Conservation (phyloP, 1,284 basidiomycete species). For the Moesziomyces globuligerus region DNA sequence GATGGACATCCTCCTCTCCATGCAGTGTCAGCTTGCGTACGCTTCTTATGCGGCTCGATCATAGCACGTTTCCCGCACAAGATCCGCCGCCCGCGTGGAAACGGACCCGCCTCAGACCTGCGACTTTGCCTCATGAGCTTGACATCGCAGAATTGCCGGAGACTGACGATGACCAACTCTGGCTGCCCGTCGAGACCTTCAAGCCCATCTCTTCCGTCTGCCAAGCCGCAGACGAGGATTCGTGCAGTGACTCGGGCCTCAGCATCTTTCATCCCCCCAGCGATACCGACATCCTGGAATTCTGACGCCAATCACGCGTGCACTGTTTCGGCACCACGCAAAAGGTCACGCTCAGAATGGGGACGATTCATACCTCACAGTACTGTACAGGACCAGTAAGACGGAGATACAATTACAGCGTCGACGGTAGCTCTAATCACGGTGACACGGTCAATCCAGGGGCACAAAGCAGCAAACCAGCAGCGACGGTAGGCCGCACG, state of each 20-base stretch:
- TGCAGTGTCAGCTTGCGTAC: constrained; percentile 9
- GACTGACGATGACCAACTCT: background rate
- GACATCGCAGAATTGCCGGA: background rate
- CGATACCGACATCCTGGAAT: background rate
- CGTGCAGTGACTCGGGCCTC: background rate
- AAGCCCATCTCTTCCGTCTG: background rate
- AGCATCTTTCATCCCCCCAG: background rate
- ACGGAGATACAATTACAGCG: background rate
- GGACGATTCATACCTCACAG: background rate
- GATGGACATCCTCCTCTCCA: background rate
- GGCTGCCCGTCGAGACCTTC: background rate
- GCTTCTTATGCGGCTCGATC: constrained; percentile 11
- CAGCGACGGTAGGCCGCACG: constrained; percentile 46
- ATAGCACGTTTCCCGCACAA: background rate
- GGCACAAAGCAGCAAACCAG: constrained; percentile 45
- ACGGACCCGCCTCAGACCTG: background rate
- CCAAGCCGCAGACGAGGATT: background rate
- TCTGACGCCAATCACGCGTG: no score
- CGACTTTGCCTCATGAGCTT: background rate
- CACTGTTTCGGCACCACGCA: no score
- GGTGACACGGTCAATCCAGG: constrained; percentile 3
- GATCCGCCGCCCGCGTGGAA: background rate
- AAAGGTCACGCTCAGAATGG: background rate
- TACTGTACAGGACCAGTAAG: no score
- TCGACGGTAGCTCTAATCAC: background rate